Conservation (phyloP, 495 filamentous ascomycete species). For the Podospora anserina region DNA sequence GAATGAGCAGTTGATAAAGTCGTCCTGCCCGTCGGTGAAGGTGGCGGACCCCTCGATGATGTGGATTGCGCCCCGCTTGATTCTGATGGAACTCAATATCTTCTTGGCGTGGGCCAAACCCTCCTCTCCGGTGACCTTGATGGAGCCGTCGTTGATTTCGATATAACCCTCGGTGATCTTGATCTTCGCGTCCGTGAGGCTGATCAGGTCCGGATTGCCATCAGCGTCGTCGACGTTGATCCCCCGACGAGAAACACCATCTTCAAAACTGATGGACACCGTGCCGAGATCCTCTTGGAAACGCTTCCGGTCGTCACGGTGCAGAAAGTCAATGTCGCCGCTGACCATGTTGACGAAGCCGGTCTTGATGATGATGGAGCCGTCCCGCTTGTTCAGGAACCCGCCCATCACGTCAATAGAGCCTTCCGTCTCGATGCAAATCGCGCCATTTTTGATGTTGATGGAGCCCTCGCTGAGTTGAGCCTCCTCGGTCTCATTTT, state of each 20-base stretch:
- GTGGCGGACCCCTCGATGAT: not conserved
- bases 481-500: not conserved
- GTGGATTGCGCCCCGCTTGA: not conserved
- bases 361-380: not conserved
- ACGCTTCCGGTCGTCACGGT: not conserved
- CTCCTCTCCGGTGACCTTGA: not conserved
- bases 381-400: not conserved
- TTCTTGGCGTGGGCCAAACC: not conserved
- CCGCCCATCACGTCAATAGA: not conserved
- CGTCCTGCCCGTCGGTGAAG: not conserved
- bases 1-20: not conserved
- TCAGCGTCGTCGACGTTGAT: not conserved
- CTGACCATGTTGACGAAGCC: not conserved
- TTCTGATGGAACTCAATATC: not conserved
- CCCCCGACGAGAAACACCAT: not conserved
- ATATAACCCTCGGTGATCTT: not conserved
- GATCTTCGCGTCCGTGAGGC: not conserved
- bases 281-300: not conserved
- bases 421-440: not conserved
- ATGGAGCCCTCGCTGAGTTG: not conserved
- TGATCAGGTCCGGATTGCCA: not conserved
- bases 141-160: not conserved
- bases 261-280: not conserved
- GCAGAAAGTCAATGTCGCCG: not conserved
- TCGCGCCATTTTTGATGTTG: not conserved